Conservation (phyloP, 768 basidiomycete genomes). For the Collybia sordida region DNA sequence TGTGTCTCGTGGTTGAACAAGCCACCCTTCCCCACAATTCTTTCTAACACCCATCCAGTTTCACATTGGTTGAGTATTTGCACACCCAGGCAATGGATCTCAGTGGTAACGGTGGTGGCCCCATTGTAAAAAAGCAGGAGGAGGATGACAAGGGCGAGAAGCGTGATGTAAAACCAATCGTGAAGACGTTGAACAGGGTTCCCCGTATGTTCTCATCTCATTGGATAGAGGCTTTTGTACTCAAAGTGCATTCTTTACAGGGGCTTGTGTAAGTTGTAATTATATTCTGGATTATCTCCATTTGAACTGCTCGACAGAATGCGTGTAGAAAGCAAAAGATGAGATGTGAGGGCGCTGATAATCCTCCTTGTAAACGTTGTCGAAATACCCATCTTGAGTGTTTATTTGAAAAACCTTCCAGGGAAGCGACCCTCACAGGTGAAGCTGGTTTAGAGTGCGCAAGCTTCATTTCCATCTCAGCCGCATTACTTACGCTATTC, state of each 20-base stretch:
- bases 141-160: constrained; percentile 58
- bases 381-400: constrained; percentile 88
- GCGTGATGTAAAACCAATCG: constrained; percentile 68
- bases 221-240: constrained; percentile 13
- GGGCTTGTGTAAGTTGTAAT: constrained; percentile 68
- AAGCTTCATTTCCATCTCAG: constrained; percentile 4
- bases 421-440: constrained; percentile 83
- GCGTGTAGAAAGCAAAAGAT: constrained; percentile 96
- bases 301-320: constrained; percentile 54
- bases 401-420: constrained; percentile 91
- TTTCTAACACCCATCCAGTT: constrained; percentile 12
- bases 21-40: constrained; percentile 15
- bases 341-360: constrained; percentile 95
- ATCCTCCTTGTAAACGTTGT: constrained; percentile 94
- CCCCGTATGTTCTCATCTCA: constrained; percentile 61
- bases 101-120: constrained; percentile 17
- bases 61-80: constrained; percentile 13
- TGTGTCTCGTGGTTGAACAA: constrained; percentile 20
- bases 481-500: constrained; percentile 14
- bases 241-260: constrained; percentile 36
- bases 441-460: constrained; percentile 89
- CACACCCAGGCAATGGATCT: constrained; percentile 33
- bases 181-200: constrained; percentile 81
- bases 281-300: constrained; percentile 3
- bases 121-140: constrained; percentile 60